Conservation (phyloP, 768 basidiomycete genomes). For the Mycena crocata region DNA sequence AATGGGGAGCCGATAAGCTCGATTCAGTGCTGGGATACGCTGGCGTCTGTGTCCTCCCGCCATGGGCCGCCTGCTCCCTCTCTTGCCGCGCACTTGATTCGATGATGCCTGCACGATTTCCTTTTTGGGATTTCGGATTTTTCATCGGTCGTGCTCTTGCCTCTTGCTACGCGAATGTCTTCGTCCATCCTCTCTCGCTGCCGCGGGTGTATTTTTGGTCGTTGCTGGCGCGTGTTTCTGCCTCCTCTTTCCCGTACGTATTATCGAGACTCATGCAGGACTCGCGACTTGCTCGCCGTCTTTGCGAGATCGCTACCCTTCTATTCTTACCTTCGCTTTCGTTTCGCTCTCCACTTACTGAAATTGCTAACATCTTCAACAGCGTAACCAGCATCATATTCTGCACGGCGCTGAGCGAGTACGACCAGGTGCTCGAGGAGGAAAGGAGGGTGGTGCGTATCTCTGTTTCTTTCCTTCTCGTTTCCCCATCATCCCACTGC, state of each 20-base stretch:
- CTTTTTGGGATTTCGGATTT: background rate
- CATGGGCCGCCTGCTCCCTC: too few species aligned
- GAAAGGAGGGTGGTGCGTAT: constrained; percentile 60
- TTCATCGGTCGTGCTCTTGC: background rate
- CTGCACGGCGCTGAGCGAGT: constrained; percentile 66
- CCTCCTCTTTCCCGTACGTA: too few species aligned
- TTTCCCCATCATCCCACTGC: background rate
- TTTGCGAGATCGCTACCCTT: background rate
- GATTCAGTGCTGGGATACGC: background rate
- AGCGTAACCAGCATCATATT: constrained; percentile 66
- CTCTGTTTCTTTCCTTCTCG: background rate
- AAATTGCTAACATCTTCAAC: constrained; percentile 25
- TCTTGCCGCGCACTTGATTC: too few species aligned
- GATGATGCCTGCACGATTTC: too few species aligned
- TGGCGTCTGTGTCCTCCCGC: too few species aligned
- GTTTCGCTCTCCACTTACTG: background rate
- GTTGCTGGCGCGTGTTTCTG: too few species aligned
- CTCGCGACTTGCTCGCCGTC: too few species aligned
- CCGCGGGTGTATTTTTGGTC: too few species aligned
- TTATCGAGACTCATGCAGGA: too few species aligned
- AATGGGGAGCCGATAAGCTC: background rate
- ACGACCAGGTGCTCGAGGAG: constrained; percentile 67
- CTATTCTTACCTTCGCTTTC: background rate
- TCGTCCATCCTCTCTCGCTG: too few species aligned
- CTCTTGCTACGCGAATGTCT: too few species aligned